phyloP scores from a whole-genome alignment of 805 yeast genomes.

The Sporopachydermia lactativora region DNA sequence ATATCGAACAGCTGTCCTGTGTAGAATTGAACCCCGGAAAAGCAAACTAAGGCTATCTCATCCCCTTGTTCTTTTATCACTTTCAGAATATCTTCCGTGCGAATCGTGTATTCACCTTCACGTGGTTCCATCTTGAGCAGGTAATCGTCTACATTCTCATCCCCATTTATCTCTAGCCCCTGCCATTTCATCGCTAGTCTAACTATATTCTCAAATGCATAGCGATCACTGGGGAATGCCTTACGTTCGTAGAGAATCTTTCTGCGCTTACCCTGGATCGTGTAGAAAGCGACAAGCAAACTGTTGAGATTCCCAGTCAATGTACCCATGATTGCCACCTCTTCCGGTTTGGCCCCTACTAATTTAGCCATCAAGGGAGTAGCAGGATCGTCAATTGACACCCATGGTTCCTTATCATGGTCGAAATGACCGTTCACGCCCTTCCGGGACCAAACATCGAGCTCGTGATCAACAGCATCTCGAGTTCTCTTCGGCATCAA shows the following conservation, averaged over 20 bases:
- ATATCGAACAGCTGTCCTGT: constrained; percentile 84
- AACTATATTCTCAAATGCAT: constrained; percentile 52
- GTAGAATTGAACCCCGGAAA: constrained; percentile 86
- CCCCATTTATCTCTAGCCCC: neutral
- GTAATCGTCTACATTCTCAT: constrained; percentile 29
- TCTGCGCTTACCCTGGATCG: constrained; percentile 40
- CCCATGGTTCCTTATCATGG: constrained; percentile 68
- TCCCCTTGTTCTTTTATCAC: constrained; percentile 42
- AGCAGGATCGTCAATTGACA: constrained; percentile 69
- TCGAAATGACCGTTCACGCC: constrained; percentile 81
- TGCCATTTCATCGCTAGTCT: neutral
- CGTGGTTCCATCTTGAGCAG: constrained; percentile 53
- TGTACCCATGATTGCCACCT: constrained; percentile 81
- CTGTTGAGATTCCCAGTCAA: constrained; percentile 74
- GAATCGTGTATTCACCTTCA: constrained; percentile 38
- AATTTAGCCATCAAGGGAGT: constrained; percentile 53
- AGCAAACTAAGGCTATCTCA: constrained; percentile 56
- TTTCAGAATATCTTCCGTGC: constrained; percentile 48
- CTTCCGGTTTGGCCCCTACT: constrained; percentile 64
- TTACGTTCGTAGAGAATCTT: constrained; percentile 75
- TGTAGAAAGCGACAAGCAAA: constrained; percentile 58
- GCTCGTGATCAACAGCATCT: constrained; percentile 44
- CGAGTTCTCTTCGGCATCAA: constrained; percentile 63
- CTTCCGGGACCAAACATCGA: constrained; percentile 67
- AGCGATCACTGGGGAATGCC: constrained; percentile 88